phyloP scores from a whole-genome alignment of 2,329 filamentous ascomycete species.

The Xylariomycetidae sp. region DNA sequence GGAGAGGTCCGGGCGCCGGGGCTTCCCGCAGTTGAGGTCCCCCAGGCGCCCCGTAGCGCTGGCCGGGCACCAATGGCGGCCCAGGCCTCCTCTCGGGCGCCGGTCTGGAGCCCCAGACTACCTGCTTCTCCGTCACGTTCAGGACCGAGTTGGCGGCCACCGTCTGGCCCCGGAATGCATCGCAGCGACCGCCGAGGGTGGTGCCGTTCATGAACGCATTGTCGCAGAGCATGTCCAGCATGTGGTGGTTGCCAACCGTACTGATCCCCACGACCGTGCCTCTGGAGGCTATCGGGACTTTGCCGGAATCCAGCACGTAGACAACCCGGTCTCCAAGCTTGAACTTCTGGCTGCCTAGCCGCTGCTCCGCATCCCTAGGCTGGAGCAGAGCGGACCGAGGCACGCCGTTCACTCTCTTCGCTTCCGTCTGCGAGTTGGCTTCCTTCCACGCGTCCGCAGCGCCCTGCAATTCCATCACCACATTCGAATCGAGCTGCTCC shows the following conservation, averaged over 20 bases:
- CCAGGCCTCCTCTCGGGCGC: constrained; percentile 46
- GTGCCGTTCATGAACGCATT: constrained; percentile 96
- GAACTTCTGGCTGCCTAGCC: constrained; percentile 79
- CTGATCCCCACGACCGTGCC: constrained; percentile 96
- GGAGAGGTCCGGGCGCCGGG: constrained; percentile 46
- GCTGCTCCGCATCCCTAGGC: constrained; percentile 92
- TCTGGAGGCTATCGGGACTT: constrained; percentile 85
- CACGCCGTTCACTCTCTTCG: constrained; percentile 70
- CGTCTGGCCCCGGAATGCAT: constrained; percentile 89
- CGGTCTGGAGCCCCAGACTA: constrained; percentile 62
- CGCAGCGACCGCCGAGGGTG: constrained; percentile 81
- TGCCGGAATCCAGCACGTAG: constrained; percentile 87
- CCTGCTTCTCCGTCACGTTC: constrained; percentile 77
- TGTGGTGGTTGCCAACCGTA: constrained; percentile 71
- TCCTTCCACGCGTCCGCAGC: constrained; percentile 61
- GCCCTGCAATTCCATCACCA: constrained; percentile 73
- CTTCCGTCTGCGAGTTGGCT: constrained; percentile 45
- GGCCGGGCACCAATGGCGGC: constrained; percentile 33
- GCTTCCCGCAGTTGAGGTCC: constrained; percentile 59
- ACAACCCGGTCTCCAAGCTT: constrained; percentile 83
- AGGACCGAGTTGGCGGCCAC: constrained; percentile 83
- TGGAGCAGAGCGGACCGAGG: constrained; percentile 85
- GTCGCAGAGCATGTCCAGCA: constrained; percentile 92
- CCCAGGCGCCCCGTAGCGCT: constrained; percentile 24
- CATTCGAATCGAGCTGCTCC: constrained; percentile 88